A percentile compares a stretch with the other conserved stretches of the same genome.
phyloP scores from a whole-genome alignment of 2,329 filamentous ascomycete species.

The Ascochyta pisi region DNA sequence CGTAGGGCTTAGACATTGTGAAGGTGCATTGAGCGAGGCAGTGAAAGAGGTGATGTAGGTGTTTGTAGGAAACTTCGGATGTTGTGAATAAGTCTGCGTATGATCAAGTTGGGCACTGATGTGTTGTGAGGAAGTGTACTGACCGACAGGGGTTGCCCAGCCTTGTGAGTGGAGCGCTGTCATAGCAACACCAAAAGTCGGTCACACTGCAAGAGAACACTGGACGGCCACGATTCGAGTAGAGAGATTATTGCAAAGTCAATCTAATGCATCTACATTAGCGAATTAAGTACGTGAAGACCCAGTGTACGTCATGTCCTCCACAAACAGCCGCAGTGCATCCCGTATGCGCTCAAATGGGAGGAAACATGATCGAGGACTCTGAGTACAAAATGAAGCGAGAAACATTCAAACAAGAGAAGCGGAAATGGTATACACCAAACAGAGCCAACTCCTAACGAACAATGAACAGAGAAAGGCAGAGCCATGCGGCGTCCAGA shows the following conservation, averaged over 20 bases:
- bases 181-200: conserved; percentile 20
- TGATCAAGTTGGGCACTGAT: conserved; percentile 13
- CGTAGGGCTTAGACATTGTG: conserved; percentile 3
- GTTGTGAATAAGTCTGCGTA: conserved; percentile 1
- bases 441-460: conserved; percentile 42
- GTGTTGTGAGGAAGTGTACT: conserved; percentile 11
- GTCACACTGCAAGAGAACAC: conserved; percentile 3
- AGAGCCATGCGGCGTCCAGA: conserved; percentile 18
- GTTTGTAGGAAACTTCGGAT: background rate
- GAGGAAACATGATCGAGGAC: conserved; percentile 9
- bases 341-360: background rate
- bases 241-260: conserved; percentile 4
- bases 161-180: conserved; percentile 8
- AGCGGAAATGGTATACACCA: conserved; percentile 48
- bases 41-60: background rate
- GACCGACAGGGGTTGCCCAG: conserved; percentile 15
- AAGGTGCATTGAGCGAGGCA: conserved; percentile 3
- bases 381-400: conserved; percentile 29
- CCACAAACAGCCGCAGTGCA: conserved; percentile 12
- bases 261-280: conserved; percentile 36
- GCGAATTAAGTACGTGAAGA: conserved; percentile 38
- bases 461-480: conserved; percentile 36
- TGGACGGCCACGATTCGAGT: background rate
- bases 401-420: conserved; percentile 29
- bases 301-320: conserved; percentile 7